These are phyloP conservation scores for Mycosphaerelloides madeirae DNA, from an alignment of 2,329 filamentous ascomycete species.

Conservation along the genomic window DNA sequence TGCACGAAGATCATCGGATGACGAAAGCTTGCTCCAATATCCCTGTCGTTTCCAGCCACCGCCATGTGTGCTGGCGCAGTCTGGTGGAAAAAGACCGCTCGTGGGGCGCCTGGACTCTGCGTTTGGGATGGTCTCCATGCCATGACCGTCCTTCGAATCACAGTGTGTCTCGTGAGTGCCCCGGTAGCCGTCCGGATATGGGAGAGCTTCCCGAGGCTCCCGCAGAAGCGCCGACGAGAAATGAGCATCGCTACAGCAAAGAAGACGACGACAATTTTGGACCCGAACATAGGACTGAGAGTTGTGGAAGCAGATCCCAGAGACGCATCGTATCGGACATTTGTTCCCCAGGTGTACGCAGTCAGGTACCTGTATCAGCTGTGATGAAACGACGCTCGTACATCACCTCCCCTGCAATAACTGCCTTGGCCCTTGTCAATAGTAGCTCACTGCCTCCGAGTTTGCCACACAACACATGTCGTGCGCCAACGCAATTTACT, in stretches of 20 bases:
- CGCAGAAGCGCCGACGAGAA: no score
- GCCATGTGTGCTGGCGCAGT: conserved; percentile 3
- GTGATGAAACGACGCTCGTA: conserved; percentile 16
- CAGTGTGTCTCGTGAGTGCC: no score
- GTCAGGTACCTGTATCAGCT: conserved; percentile 15
- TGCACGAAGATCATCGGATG: conserved; percentile 10
- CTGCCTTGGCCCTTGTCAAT: conserved; percentile 10
- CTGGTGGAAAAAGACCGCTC: no score
- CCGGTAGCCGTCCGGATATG: no score
- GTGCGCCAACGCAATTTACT: conserved; percentile 13
- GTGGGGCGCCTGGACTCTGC: no score
- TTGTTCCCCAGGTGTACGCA: conserved; percentile 10
- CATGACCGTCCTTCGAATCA: no score
- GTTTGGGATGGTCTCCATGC: no score
- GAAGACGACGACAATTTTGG: no score
- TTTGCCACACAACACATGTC: conserved; percentile 13
- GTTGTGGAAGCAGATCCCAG: no score
- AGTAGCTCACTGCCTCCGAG: conserved; percentile 5
- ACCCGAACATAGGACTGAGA: no score
- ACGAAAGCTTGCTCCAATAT: conserved; percentile 10
- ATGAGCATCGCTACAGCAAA: no score
- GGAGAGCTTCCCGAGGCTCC: no score
- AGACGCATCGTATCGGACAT: background rate
- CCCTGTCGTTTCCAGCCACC: background rate
- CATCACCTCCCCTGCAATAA: conserved; percentile 10